phyloP scores from a whole-genome alignment of 108 stramenopile species.

The Nitzschia putrida region DNA sequence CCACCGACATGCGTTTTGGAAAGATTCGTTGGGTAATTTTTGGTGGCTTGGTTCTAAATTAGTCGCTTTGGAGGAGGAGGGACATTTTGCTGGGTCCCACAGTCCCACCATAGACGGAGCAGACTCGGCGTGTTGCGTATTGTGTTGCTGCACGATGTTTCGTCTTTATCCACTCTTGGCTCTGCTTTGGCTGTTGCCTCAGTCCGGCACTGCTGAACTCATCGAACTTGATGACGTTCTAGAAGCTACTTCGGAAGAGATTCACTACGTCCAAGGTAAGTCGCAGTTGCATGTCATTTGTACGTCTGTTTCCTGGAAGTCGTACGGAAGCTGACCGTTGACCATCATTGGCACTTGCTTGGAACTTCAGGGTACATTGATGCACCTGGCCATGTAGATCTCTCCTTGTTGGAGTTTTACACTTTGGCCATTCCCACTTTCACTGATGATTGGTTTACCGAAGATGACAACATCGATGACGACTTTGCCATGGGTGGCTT shows the following conservation, averaged over 20 bases:
- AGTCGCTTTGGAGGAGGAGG: too few species aligned
- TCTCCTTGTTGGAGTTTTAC: conserved; percentile 47
- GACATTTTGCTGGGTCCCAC: too few species aligned
- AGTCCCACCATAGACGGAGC: too few species aligned
- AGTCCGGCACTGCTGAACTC: conserved; percentile 8
- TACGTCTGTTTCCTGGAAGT: neutral
- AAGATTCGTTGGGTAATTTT: too few species aligned
- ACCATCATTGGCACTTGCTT: neutral
- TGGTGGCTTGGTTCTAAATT: too few species aligned
- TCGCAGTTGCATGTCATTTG: neutral
- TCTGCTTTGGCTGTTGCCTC: conserved; percentile 3
- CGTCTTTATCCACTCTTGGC: neutral
- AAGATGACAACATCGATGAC: conserved; percentile 1
- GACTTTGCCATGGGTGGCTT: neutral
- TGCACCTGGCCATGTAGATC: conserved; percentile 66
- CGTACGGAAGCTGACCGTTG: neutral
- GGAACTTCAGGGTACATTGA: conserved; percentile 47
- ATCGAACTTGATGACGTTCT: conserved; percentile 2
- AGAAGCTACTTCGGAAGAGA: conserved; percentile 16
- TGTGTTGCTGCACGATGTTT: neutral
- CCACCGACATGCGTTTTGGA: too few species aligned
- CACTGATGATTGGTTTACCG: conserved; percentile 8
- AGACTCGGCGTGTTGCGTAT: neutral
- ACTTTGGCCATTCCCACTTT: conserved; percentile 15
- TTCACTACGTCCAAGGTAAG: conserved; percentile 32